phyloP scores from a whole-genome alignment of 2,329 filamentous ascomycete genomes.

The Mycosphaerella arachidis region DNA sequence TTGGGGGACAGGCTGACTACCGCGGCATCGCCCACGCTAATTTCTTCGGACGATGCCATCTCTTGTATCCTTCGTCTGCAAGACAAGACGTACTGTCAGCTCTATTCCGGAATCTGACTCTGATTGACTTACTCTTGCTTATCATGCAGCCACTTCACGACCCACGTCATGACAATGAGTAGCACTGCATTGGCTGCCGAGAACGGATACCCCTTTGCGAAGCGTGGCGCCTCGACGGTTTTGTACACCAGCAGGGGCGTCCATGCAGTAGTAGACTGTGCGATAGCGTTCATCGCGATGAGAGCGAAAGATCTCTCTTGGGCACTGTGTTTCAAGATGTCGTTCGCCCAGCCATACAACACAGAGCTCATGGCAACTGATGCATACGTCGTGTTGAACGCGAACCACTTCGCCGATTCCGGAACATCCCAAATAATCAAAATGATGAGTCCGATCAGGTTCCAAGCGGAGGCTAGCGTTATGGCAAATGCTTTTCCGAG shows the following conservation, averaged over 20 bases:
- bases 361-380: constrained; percentile 52
- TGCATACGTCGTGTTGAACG: constrained; percentile 48
- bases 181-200: constrained; percentile 37
- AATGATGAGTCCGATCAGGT: constrained; percentile 52
- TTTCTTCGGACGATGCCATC: not conserved
- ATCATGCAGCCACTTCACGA: constrained; percentile 9
- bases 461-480: constrained; percentile 48
- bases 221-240: constrained; percentile 42
- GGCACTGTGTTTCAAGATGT: constrained; percentile 43
- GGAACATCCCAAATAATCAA: constrained; percentile 55
- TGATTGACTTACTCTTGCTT: constrained; percentile 11
- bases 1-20: not conserved
- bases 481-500: constrained; percentile 54
- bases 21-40: not conserved
- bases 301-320: constrained; percentile 49
- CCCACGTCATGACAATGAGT: constrained; percentile 29
- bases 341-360: constrained; percentile 55
- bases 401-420: constrained; percentile 52
- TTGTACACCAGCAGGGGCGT: constrained; percentile 51
- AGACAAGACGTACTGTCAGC: not conserved
- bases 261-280: constrained; percentile 55
- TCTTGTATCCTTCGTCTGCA: not conserved
- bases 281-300: constrained; percentile 50
- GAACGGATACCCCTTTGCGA: constrained; percentile 43
- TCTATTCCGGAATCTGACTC: not conserved